These are phyloP conservation scores for Globisporangium takayamanum DNA, from an alignment of 352 stramenopile species.

Conservation along the genomic window DNA sequence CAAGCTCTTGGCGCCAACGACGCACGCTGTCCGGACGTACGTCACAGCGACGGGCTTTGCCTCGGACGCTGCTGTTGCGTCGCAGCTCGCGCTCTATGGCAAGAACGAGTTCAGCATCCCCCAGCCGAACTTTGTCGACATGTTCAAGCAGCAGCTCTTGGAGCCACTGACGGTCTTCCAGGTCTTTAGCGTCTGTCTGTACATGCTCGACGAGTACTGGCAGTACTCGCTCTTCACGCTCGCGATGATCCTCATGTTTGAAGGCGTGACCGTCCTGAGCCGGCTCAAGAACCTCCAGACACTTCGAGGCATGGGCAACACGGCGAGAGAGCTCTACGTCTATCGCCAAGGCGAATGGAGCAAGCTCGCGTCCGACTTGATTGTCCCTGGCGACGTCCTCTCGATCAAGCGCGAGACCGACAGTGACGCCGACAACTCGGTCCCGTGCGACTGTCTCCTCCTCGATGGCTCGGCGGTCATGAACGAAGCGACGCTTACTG, in stretches of 20 bases:
- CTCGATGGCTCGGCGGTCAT: constrained; percentile 93
- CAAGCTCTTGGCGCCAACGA: constrained; percentile 70
- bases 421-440: constrained; percentile 69
- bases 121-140: constrained; percentile 91
- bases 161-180: constrained; percentile 99
- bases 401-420: constrained; percentile 89
- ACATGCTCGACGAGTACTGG: constrained; percentile 99
- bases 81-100: constrained; percentile 67
- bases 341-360: constrained; percentile 88
- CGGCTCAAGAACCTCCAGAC: constrained; percentile 94
- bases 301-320: constrained; percentile 92
- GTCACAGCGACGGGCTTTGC: constrained; percentile 38
- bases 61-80: constrained; percentile 32
- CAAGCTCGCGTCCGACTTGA: constrained; percentile 68
- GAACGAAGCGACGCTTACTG: constrained; percentile 98
- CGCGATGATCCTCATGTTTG: constrained; percentile 97
- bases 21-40: constrained; percentile 59
- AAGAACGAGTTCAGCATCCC: constrained; percentile 94
- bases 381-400: constrained; percentile 93
- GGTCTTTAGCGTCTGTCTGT: constrained; percentile 97
- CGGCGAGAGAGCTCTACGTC: constrained; percentile 83
- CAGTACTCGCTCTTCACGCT: constrained; percentile 99
- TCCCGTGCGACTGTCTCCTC: constrained; percentile 95
- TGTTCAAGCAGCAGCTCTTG: constrained; percentile 96
- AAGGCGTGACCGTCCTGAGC: constrained; percentile 94